Evolutionary conservation across 1,284 basidiomycete genomes (phyloP), one percentile per base, ranked within the genome.

Genomic region (Ustilago esculenta): DNA sequence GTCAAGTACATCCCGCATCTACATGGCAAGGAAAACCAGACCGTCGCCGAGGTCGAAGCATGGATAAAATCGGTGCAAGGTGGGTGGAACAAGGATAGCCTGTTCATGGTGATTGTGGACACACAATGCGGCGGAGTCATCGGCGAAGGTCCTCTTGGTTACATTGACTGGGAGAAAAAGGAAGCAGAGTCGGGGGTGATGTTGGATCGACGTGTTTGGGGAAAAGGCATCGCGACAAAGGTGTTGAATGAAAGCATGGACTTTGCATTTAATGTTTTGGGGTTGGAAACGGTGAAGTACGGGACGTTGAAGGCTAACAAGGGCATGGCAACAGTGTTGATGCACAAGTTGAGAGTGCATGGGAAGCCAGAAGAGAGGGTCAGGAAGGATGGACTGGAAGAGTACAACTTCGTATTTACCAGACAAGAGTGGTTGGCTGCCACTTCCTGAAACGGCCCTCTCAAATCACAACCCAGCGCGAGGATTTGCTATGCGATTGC

Each of bases 51-150:
- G 7, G 61, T 65, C 32, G 42, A 58, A 30, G 18, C 29, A 0
- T 65, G 61, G 61, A 65, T 65, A 15, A 2, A 20, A 2, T 50
- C 34, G 21, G 64, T 67, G 11, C 57, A 44, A 25, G 30, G 36
- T 5, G 57, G 53, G 3, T 67, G 51, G 34, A 67, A 67, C 41
- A 60, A 53, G n/a, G 49, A 67, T 15, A 48, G 48, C 4, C 44
- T 67, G 15, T 67, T 67, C 40, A 49, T 67, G 20, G 57, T 67
- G 18, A 27, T 67, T 17, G 48, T 48, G 5, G 52, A 56, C 17
- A 36, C 47, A 12, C 11, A 27, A 17, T 41, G 27, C 4, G 30
- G 25, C 15, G 27, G 23, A 8, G 57, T 61, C 4, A 57, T 67
- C 23, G 64, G 52, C 9, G 57, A 67, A 41, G 64, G 64, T 5